Percentiles rank a stretch among this genome's conserved stretches.
Conservation (phyloP, 371 early-diverging fungal species). For the Sporodiniella umbellata region DNA sequence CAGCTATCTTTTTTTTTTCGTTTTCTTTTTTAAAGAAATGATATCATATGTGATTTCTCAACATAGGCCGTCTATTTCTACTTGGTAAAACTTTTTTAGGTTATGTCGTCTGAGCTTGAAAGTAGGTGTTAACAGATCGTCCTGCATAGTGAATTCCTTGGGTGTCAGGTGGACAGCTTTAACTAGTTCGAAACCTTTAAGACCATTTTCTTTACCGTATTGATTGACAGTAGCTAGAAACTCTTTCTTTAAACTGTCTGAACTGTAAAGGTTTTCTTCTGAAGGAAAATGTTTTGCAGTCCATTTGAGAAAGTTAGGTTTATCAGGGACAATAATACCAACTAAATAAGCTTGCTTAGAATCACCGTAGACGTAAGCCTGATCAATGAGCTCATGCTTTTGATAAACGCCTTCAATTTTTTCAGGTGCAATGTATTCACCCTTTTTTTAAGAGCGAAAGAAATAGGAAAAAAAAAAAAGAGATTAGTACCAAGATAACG, state of each 20-base stretch:
- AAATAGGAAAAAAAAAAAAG: too few relatives aligned
- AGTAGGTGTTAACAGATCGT: constrained; percentile 76
- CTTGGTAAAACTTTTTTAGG: constrained; percentile 62
- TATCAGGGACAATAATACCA: constrained; percentile 82
- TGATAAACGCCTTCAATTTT: constrained; percentile 87
- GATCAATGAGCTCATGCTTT: constrained; percentile 66
- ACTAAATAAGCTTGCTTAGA: constrained; percentile 84
- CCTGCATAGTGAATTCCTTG: constrained; percentile 82
- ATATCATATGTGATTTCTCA: too few relatives aligned
- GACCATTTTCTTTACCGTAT: constrained; percentile 64
- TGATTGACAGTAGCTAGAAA: constrained; percentile 56
- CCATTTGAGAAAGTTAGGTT: constrained; percentile 52
- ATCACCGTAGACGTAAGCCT: constrained; percentile 92
- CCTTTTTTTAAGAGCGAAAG: too few relatives aligned
- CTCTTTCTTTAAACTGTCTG: constrained; percentile 52
- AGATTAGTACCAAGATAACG: neutral
- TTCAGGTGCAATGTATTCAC: constrained; percentile 99
- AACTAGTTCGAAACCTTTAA: constrained; percentile 90
- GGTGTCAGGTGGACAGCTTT: constrained; percentile 67
- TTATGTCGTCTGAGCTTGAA: constrained; percentile 86
- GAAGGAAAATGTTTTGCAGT: constrained; percentile 30
- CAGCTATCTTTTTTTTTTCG: too few relatives aligned
- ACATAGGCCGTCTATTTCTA: constrained; percentile 66
- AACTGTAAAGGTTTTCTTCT: constrained; percentile 52
- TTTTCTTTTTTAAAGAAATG: too few relatives aligned